A percentile compares a stretch with the other conserved stretches of the same genome.
These are phyloP conservation scores for Boletus huronensis DNA, from an alignment of 768 basidiomycete genomes.

Conservation along the genomic window DNA sequence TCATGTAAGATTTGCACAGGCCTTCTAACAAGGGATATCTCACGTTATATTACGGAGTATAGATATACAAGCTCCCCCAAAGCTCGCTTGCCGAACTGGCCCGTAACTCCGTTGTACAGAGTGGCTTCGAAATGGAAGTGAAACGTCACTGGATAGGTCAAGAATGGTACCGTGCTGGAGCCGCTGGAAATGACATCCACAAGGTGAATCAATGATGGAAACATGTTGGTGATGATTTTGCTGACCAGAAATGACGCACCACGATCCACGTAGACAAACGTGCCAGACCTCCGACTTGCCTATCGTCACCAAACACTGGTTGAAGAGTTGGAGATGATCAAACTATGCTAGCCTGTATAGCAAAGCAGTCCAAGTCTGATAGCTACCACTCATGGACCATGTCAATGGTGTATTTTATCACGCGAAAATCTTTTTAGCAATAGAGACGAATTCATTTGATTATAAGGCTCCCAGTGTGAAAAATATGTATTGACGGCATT, in stretches of 20 bases:
- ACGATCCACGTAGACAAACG: conserved; percentile 71
- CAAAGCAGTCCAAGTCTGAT: background rate
- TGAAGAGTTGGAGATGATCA: conserved; percentile 77
- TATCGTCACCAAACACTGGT: conserved; percentile 88
- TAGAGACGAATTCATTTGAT: no score
- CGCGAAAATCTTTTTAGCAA: no score
- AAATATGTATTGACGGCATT: no score
- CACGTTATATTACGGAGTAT: conserved; percentile 1
- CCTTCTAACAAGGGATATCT: background rate
- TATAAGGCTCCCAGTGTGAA: no score
- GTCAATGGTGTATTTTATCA: no score
- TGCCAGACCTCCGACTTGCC: conserved; percentile 86
- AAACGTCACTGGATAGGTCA: conserved; percentile 95
- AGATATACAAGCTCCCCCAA: conserved; percentile 97
- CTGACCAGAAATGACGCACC: conserved; percentile 1
- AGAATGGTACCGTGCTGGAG: conserved; percentile 90
- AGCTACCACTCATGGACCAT: no score
- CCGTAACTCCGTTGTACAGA: conserved; percentile 95
- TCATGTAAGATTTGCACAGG: conserved; percentile 55
- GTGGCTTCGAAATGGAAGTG: conserved; percentile 97
- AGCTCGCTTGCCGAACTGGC: conserved; percentile 94
- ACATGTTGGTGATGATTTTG: background rate
- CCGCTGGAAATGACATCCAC: conserved; percentile 92
- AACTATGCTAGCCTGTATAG: conserved; percentile 17
- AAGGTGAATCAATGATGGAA: conserved; percentile 53